Evolutionary conservation across 306 rosid genomes (phyloP).

Genomic region (Trifolium dubium): DNA sequence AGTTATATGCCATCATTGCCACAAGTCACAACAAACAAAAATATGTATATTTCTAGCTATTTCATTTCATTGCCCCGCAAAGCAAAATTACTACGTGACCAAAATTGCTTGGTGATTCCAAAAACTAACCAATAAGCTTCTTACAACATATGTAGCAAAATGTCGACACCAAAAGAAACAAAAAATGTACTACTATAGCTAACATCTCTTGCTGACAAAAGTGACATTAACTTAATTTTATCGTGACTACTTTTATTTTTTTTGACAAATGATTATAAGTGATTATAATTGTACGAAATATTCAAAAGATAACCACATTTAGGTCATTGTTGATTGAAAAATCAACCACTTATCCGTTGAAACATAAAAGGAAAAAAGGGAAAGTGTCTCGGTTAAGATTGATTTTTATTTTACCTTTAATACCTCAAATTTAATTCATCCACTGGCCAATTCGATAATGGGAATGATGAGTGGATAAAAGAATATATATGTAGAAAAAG

Average conservation of each 20-base stretch:
- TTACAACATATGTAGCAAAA: neutral
- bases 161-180: neutral
- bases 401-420: neutral
- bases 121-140: neutral
- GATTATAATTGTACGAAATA: neutral
- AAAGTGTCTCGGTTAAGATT: neutral
- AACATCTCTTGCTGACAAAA: conserved; percentile 2
- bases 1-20: neutral
- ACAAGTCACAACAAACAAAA: neutral
- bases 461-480: conserved; percentile 27
- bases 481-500: neutral
- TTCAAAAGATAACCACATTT: neutral
- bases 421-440: neutral
- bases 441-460: neutral
- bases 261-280: neutral
- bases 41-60: neutral
- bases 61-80: neutral
- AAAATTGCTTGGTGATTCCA: neutral
- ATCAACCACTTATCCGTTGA: conserved; percentile 30
- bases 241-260: neutral
- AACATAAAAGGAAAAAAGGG: neutral
- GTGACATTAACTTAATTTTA: neutral
- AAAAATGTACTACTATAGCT: neutral
- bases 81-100: conserved; percentile 1
- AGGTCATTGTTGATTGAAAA: neutral